Conservation (phyloP, 495 filamentous ascomycete genomes). For the Coniosporium apollinis region DNA sequence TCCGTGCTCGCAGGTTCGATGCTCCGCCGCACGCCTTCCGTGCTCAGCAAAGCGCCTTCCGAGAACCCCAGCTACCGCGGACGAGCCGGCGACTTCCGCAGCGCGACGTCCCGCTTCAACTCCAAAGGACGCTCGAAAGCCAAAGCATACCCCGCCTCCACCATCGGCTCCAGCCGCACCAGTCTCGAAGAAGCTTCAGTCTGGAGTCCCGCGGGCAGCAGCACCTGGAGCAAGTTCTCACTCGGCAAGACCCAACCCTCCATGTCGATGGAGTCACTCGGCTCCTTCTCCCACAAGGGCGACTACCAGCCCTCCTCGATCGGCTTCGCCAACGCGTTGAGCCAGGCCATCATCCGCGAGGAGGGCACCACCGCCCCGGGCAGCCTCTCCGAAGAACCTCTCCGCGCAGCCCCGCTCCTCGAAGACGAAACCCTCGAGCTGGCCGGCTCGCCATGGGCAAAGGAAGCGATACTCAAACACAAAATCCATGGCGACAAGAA, state of each 20-base stretch:
- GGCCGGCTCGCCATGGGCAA: slow-evolving; percentile 87
- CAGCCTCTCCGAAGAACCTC: slow-evolving; percentile 17
- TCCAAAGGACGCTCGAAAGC: slow-evolving; percentile 75
- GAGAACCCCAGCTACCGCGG: slow-evolving; percentile 54
- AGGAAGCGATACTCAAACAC: slow-evolving; percentile 89
- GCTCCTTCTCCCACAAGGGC: slow-evolving; percentile 56
- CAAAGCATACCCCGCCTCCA: slow-evolving; percentile 58
- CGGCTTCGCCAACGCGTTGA: slow-evolving; percentile 92
- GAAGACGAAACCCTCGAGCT: slow-evolving; percentile 87
- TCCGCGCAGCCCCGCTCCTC: slow-evolving; percentile 48
- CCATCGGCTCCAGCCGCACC: slow-evolving; percentile 79
- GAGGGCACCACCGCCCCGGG: slow-evolving; percentile 43
- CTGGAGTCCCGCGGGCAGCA: slow-evolving; percentile 78
- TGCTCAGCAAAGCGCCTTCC: slow-evolving; percentile 72
- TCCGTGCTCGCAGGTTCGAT: slow-evolving; percentile 32
- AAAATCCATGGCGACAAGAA: slow-evolving; percentile 90
- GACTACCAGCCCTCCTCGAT: slow-evolving; percentile 95
- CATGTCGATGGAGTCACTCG: slow-evolving; percentile 77
- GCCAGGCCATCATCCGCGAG: slow-evolving; percentile 86
- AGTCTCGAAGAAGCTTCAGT: slow-evolving; percentile 85
- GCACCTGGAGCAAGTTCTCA: slow-evolving; percentile 90
- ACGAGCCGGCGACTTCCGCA: slow-evolving; percentile 47
- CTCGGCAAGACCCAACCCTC: slow-evolving; percentile 77
- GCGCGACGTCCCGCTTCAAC: slow-evolving; percentile 55
- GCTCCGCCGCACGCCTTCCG: slow-evolving; percentile 74